Evolutionary conservation across 345 rosid genomes (phyloP), one percentile per base, ranked within the genome.

Genomic region (Schrenkiella parvula): DNA sequence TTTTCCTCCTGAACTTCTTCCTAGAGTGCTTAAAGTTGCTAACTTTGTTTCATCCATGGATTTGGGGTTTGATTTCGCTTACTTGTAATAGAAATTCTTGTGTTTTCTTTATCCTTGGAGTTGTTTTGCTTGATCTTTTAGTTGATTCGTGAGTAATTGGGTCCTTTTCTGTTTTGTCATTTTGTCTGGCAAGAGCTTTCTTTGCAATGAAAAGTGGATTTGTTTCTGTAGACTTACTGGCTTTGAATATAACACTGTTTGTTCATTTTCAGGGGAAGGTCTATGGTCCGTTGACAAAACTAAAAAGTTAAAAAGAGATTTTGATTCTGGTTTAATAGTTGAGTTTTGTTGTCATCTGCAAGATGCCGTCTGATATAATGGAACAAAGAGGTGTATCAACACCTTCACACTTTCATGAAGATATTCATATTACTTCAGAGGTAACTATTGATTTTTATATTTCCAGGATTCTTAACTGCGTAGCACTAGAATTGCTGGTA

Each of bases 361-460:
- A 48, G 43, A 88, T 88, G 93, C 88, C 93, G 64, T 85, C 79
- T 60, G 88, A 88, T 66, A 66, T 85, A 65, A 78, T 84, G 85
- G 93, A 86, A 76, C 87, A 81, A 73, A 81, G 74, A 69, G 79
- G 79, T 69, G 79, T 69, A 23, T 53, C 79, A 18, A 14, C 79
- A 75, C 73, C 79, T 51, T 68, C 74, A 15, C 84, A 67, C 13
- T 78, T 78, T 66, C 81, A 58, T 11, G 96, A 88, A 37, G 90
- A 85, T 32, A 2, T 69, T 23, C 65, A 51, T 58, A 44, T 72
- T 43, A 79, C 82, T 42, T 44, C 89, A 15, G 91, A 88, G 91
- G 91, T 84, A 85, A 42, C 48, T 61, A 14, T 52, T 61, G n/a
- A 1, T 35, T 68, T 39, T 54, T 23, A 25, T 29, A 21, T 1